Base-by-base conservation (phyloP, 2,329 filamentous ascomycete genomes). In the Lachnellula suecica region DNA sequence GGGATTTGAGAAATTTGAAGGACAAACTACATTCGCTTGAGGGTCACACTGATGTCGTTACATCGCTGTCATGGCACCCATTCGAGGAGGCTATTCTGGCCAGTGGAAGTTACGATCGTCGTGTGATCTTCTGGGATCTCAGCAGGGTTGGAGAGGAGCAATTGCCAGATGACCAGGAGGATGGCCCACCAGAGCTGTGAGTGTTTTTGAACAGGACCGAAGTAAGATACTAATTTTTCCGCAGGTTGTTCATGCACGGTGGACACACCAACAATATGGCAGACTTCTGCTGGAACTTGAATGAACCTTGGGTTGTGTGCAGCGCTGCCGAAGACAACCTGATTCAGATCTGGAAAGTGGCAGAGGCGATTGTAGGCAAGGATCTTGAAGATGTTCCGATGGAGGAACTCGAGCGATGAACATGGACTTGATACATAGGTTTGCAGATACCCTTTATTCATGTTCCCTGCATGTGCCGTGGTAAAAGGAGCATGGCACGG, bases 281-380 rank as follows among this genome's bases (percentile, higher is more conserved):
- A 31, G 95, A 99, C 72, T 99, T 99, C 67, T 93, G 88, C 73
- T 99, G 93, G 93, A 99, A 99, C 72, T 84, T 85, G 62, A 96
- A 96, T 68, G 91, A 97, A 65, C 92, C 93, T 4, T 99, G 95
- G 95, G 83, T 97, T 50, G 89, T 99, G 61, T 92, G 91, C 70
- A 96, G 89, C 56, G 92, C 94, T 15, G 94, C 93, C 1, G 95
- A 99, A 69, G 94, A 99, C 74, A 99, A 99, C 68, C 78, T 97
- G 60, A 81, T 99, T 58, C 94, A 99, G 72, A 89, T 97, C 62
- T 97, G 89, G 89, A 92, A 90, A 72, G 88, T 91, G 20, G 85
- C 89, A 4, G 87, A 91, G 65, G 83, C 88, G 2, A 92, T 94
- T 67, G 88, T 93, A 31, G 86, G 85, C 59, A 87, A 85, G 63